Conservation (phyloP, 2,329 filamentous ascomycete species). For the Penicillium verrucosum region DNA sequence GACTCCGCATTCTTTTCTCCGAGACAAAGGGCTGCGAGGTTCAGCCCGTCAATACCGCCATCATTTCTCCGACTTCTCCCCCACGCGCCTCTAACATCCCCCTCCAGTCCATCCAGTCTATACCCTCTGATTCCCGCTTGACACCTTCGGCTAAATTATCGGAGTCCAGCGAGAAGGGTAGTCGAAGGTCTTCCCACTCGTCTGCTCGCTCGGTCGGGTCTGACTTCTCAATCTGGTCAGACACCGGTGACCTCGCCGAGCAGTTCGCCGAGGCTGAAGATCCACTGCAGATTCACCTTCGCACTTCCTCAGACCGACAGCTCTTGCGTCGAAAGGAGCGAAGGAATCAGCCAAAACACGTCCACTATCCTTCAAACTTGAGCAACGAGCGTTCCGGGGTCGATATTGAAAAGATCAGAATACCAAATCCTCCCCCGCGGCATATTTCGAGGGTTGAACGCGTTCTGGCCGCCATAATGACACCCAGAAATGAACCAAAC, state of each 20-base stretch:
- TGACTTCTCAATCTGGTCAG: conserved; percentile 81
- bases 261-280: conserved; percentile 82
- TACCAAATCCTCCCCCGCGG: conserved; percentile 66
- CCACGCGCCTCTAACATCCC: conserved; percentile 76
- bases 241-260: conserved; percentile 92
- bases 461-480: conserved; percentile 79
- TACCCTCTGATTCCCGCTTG: conserved; percentile 45
- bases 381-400: conserved; percentile 40
- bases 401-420: conserved; percentile 57
- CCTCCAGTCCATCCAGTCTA: conserved; percentile 74
- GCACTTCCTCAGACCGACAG: conserved; percentile 57
- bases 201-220: conserved; percentile 55
- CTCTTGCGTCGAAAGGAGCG: conserved; percentile 46
- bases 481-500: conserved; percentile 64
- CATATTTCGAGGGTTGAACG: conserved; percentile 65
- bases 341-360: conserved; percentile 56
- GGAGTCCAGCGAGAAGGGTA: conserved; percentile 48
- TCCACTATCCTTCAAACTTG: conserved; percentile 62
- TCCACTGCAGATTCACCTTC: conserved; percentile 68
- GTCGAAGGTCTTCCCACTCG: conserved; percentile 51
- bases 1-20: conserved; percentile 3
- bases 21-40: conserved; percentile 61
- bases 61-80: conserved; percentile 71
- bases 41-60: conserved; percentile 76
- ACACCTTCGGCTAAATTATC: conserved; percentile 30